phyloP scores from a whole-genome alignment of 2,329 filamentous ascomycete species.

The Penicillium sp. region DNA sequence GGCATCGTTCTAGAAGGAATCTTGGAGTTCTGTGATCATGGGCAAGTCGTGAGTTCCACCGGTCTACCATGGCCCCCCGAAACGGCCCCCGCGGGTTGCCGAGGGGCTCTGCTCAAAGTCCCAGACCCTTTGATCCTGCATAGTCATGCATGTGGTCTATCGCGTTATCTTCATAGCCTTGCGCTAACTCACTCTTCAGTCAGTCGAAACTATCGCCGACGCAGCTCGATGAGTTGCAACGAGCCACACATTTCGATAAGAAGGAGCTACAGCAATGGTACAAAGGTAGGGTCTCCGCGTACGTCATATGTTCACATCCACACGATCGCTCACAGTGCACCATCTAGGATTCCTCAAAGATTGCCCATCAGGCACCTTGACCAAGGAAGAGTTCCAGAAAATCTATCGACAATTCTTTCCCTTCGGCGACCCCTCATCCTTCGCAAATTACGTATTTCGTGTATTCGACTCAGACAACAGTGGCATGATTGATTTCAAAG shows the following conservation, averaged over 20 bases:
- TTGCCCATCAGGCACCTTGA: slow-evolving; percentile 93
- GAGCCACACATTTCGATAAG: slow-evolving; percentile 98
- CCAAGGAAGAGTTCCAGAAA: slow-evolving; percentile 98
- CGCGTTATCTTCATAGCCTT: not conserved
- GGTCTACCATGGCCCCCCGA: slow-evolving; percentile 2
- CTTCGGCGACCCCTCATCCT: slow-evolving; percentile 94
- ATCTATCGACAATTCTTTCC: slow-evolving; percentile 99
- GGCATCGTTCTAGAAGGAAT: not conserved
- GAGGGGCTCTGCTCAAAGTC: not conserved
- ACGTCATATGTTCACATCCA: not conserved
- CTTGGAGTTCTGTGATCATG: slow-evolving; percentile 28
- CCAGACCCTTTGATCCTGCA: not conserved
- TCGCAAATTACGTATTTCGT: slow-evolving; percentile 98
- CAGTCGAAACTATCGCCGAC: slow-evolving; percentile 98
- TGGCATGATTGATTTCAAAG: slow-evolving; percentile 98
- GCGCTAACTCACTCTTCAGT: slow-evolving; percentile 52
- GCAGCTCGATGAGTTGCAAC: slow-evolving; percentile 92
- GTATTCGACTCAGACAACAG: slow-evolving; percentile 98
- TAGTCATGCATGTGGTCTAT: not conserved
- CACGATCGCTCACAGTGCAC: slow-evolving; percentile 15
- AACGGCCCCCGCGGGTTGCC: not conserved
- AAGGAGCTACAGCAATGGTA: slow-evolving; percentile 99
- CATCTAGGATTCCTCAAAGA: slow-evolving; percentile 89
- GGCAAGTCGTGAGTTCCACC: slow-evolving; percentile 39
- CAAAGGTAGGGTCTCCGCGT: slow-evolving; percentile 68